A percentile compares a stretch with the other conserved stretches of the same genome.
Evolutionary conservation across 345 rosid species (phyloP).

Genomic region (Noccaea caerulescens): DNA sequence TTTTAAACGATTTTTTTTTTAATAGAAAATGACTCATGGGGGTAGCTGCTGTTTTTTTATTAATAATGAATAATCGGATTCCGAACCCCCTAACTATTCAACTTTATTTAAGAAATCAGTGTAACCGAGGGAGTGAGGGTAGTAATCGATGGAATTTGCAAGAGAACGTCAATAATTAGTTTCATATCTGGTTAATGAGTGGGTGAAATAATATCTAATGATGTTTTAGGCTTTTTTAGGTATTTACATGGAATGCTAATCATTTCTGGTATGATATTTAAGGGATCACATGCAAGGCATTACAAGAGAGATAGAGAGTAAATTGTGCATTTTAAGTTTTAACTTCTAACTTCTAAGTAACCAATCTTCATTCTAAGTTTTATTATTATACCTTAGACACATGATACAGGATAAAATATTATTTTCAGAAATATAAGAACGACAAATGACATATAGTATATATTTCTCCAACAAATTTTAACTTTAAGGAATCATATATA

Average conservation of each 20-base stretch:
- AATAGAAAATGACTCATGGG: too few species aligned
- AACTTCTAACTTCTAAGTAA: too few species aligned
- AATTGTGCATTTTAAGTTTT: neutral
- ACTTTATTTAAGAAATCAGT: neutral
- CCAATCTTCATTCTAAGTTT: neutral
- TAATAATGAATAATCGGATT: neutral
- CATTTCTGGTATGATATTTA: slow-evolving; percentile 10
- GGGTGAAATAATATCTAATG: neutral
- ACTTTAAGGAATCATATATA: neutral
- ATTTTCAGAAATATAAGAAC: neutral
- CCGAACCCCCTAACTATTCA: neutral
- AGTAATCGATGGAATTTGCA: slow-evolving; percentile 7
- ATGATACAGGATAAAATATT: neutral
- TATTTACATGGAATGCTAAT: slow-evolving; percentile 24
- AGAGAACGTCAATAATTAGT: slow-evolving; percentile 23
- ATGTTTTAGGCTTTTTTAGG: neutral
- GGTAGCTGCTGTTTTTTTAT: too few species aligned
- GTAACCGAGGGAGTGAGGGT: neutral
- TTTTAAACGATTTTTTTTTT: too few species aligned
- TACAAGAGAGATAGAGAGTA: neutral
- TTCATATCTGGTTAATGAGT: slow-evolving; percentile 1
- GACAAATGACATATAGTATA: too few species aligned
- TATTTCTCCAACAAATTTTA: neutral
- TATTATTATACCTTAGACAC: neutral
- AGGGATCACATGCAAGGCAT: slow-evolving; percentile 37